These are phyloP conservation scores for Blastobotrys apis DNA, from an alignment of 1,139 yeast species.

Conservation along the genomic window DNA sequence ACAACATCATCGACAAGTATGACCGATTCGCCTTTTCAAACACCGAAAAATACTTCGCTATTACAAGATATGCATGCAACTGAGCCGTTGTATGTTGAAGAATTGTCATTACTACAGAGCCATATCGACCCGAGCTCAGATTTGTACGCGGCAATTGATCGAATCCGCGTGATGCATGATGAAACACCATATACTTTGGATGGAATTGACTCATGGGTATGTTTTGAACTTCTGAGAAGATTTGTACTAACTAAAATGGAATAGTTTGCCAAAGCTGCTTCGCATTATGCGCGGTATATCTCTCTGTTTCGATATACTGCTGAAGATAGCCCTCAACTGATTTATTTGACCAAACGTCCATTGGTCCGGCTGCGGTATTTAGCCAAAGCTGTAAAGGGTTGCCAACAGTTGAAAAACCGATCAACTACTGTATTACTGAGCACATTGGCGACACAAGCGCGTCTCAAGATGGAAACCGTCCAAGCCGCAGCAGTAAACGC, in stretches of 20 bases:
- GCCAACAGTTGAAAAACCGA: constrained; percentile 14
- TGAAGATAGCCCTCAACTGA: constrained; percentile 36
- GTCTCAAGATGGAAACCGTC: constrained; percentile 21
- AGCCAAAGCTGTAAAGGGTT: constrained; percentile 21
- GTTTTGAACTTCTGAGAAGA: not conserved
- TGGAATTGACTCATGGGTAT: constrained; percentile 12
- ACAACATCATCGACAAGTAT: too few species aligned
- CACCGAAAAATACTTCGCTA: not conserved
- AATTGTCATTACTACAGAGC: constrained; percentile 7
- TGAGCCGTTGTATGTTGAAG: constrained; percentile 9
- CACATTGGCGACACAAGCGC: constrained; percentile 22
- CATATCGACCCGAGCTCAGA: constrained; percentile 5
- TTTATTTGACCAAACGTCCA: constrained; percentile 40
- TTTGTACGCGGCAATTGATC: constrained; percentile 7
- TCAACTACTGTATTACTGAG: constrained; percentile 18
- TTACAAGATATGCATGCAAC: constrained; percentile 6
- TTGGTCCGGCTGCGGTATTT: constrained; percentile 38
- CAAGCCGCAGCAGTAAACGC: constrained; percentile 4
- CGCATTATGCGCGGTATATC: constrained; percentile 33
- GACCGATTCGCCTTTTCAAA: too few species aligned
- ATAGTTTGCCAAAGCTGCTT: constrained; percentile 14
- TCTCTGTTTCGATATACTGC: constrained; percentile 32
- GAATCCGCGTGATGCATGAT: constrained; percentile 1
- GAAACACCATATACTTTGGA: constrained; percentile 7
- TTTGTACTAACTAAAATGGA: not conserved